These are phyloP conservation scores for Leccinum uliginosum DNA, from an alignment of 768 basidiomycete species.

Conservation along the genomic window DNA sequence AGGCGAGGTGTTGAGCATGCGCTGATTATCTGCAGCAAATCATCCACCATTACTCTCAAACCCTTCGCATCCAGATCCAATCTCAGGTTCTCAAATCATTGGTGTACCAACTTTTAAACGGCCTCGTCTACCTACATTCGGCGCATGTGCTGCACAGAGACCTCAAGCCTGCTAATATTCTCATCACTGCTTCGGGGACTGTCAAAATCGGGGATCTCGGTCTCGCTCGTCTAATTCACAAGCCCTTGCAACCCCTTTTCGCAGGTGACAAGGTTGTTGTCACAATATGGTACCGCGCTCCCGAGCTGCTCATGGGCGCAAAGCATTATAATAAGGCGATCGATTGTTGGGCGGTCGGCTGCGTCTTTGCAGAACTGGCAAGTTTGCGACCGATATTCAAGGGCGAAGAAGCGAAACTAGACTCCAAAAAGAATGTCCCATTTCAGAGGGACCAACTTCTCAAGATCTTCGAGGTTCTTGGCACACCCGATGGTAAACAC, in stretches of 20 bases:
- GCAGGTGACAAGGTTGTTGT: slow-evolving; percentile 98
- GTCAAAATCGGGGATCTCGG: slow-evolving; percentile 99
- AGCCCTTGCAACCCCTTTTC: slow-evolving; percentile 88
- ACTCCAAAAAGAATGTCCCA: slow-evolving; percentile 94
- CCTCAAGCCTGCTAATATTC: slow-evolving; percentile 97
- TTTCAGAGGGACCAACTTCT: slow-evolving; percentile 94
- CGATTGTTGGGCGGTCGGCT: slow-evolving; percentile 97
- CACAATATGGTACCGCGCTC: slow-evolving; percentile 99
- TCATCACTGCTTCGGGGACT: slow-evolving; percentile 81
- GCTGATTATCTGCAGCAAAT: slow-evolving; percentile 66
- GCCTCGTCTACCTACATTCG: slow-evolving; percentile 91
- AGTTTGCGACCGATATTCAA: slow-evolving; percentile 97
- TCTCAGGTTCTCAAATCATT: slow-evolving; percentile 85
- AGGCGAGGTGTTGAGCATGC: not conserved
- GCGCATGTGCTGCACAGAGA: slow-evolving; percentile 95
- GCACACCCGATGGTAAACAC: slow-evolving; percentile 71
- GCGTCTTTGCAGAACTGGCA: slow-evolving; percentile 94
- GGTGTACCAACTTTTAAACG: slow-evolving; percentile 91
- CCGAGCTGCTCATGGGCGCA: slow-evolving; percentile 92
- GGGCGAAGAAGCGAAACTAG: slow-evolving; percentile 97
- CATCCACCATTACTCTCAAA: slow-evolving; percentile 96
- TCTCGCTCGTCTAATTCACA: slow-evolving; percentile 84
- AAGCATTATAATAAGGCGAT: slow-evolving; percentile 97
- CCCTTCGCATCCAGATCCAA: slow-evolving; percentile 72
- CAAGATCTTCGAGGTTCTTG: slow-evolving; percentile 94